Base-by-base conservation (phyloP, 164 flowering plant genomes). In the Amborella trichopoda region DNA sequence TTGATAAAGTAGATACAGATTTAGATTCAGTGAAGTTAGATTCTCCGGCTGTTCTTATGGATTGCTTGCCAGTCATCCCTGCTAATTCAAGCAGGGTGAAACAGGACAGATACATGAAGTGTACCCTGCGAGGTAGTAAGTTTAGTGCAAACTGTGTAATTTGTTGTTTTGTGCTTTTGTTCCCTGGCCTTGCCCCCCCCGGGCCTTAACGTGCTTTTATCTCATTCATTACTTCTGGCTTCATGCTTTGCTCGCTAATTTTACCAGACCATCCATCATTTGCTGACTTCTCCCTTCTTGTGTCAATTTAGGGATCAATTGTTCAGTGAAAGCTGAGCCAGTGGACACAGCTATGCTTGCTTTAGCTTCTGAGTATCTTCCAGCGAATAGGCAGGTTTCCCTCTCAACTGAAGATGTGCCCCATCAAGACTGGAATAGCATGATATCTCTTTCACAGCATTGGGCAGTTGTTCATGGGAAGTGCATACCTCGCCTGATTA, bases 391-490 rank as follows among this genome's bases (percentile, higher is more conserved):
- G 36, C 63, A 49, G 44, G 50, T 46, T n/a, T 45, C 63, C 23
- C 57, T 42, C 17, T 54, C 49, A 22, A 52, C 46, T 42, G 68
- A 56, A 40, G 54, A 52, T 37, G 41, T 53, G 46, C 55, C 53
- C 33, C 67, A 20, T 45, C 67, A 63, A 49, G 68, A 74, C 57
- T 44, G 54, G 34, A 65, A 67, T 56, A 71, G 59, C 56, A 41
- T 74, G 63, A 38, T 65, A 24, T 65, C 72, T 26, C 52, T 80
- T 22, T 69, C 68, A 40, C 81, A 72, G 58, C 87, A 91, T 53
- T 81, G 80, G 80, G 89, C 83, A 20, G 73, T 76, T 60, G 63
- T 67, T 63, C 85, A 83, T 65, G 28, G 69, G 44, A 67, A 65
- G 61, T 80, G 81, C 49, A 53, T 78, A 38, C 72, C 36, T 9